phyloP scores from a whole-genome alignment of 768 basidiomycete species.

The Boletales sp. region DNA sequence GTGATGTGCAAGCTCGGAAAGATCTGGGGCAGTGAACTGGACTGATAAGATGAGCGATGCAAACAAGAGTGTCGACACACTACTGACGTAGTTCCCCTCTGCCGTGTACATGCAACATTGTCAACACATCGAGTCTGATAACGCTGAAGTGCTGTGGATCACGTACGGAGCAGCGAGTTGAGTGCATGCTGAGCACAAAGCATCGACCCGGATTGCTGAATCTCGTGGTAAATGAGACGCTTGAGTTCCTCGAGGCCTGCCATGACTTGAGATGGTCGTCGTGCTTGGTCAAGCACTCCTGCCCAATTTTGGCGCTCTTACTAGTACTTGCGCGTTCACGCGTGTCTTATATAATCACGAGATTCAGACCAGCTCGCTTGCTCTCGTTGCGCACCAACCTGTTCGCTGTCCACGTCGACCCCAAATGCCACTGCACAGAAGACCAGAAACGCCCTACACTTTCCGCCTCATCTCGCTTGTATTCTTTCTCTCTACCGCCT shows the following conservation, averaged over 20 bases:
- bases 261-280: constrained; percentile 38
- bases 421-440: constrained; percentile 22
- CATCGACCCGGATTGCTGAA: constrained; percentile 74
- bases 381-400: background rate
- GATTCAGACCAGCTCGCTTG: background rate
- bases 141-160: constrained; percentile 31
- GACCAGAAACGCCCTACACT: constrained; percentile 1
- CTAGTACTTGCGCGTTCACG: constrained; percentile 23
- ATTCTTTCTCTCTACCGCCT: constrained; percentile 19
- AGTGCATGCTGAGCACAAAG: constrained; percentile 87
- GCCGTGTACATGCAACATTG: constrained; percentile 1
- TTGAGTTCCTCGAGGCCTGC: constrained; percentile 53
- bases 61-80: background rate
- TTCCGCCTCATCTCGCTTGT: constrained; percentile 8
- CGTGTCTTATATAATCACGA: constrained; percentile 28
- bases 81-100: constrained; percentile 51
- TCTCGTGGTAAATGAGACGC: constrained; percentile 71
- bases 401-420: background rate
- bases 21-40: constrained; percentile 77
- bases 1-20: constrained; percentile 67
- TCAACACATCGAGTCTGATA: constrained; percentile 35
- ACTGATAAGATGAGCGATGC: constrained; percentile 13
- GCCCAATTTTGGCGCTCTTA: constrained; percentile 17
- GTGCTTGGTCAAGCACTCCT: constrained; percentile 5
- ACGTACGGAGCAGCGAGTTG: constrained; percentile 70